Conservation (phyloP, 805 yeast genomes). For the Candida chauliodis region DNA sequence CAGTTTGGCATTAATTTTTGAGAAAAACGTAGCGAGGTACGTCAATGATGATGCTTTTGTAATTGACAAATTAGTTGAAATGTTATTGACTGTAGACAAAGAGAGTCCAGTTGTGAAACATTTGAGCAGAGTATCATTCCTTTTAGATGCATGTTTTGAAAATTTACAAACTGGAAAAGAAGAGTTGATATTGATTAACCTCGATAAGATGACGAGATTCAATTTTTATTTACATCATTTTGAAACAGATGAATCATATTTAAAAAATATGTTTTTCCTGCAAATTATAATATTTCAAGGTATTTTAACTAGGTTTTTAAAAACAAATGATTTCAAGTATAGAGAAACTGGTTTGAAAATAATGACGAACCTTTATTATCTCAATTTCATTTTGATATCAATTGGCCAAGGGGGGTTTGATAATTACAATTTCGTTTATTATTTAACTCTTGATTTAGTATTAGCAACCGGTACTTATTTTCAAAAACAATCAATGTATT, state of each 20-base stretch:
- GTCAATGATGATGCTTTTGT: constrained; percentile 16
- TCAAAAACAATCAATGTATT: constrained; percentile 27
- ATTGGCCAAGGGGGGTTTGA: constrained; percentile 67
- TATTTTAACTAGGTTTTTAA: constrained; percentile 35
- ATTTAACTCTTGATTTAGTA: constrained; percentile 42
- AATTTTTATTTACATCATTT: constrained; percentile 15
- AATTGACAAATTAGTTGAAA: constrained; percentile 14
- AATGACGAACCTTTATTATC: constrained; percentile 38
- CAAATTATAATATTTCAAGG: constrained; percentile 51
- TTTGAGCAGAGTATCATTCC: constrained; percentile 44
- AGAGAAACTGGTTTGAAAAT: constrained; percentile 26
- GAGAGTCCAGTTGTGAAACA: constrained; percentile 44
- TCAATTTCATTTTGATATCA: constrained; percentile 46
- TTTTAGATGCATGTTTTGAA: constrained; percentile 37
- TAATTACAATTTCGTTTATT: constrained; percentile 57
- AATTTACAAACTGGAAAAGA: constrained; percentile 14
- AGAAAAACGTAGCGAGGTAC: constrained; percentile 21
- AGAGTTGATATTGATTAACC: constrained; percentile 17
- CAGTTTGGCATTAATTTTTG: constrained; percentile 30
- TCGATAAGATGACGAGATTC: constrained; percentile 25
- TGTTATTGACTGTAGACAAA: constrained; percentile 18
- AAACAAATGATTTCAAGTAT: constrained; percentile 6
- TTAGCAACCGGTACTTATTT: constrained; percentile 23
- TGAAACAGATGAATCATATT: constrained; percentile 10
- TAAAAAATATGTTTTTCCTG: constrained; percentile 44